Evolutionary conservation across 495 filamentous ascomycete genomes (phyloP), one percentile per base, ranked within the genome.

Genomic region (Podospora comata): DNA sequence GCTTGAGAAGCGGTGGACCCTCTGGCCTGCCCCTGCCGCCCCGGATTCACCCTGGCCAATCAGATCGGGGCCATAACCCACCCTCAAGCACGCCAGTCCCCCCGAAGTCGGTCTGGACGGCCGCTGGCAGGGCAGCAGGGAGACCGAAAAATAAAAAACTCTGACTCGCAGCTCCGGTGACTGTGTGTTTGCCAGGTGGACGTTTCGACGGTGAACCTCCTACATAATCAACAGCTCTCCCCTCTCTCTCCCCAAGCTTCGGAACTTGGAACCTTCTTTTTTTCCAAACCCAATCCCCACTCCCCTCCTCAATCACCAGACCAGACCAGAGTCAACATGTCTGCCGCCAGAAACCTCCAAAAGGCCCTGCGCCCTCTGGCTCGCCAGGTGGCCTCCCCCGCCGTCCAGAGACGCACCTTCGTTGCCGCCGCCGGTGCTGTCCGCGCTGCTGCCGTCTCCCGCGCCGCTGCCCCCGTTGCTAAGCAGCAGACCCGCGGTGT

Each of bases 351-450:
- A 83, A 87, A 84, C 79, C 88, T 95, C 78, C 89, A 86, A 78
- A 90, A 91, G 86, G 91, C 91, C 80, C 84, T 95, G 78, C 91
- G 91, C 73, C 86, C 86, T 76, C 80, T 93, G 82, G 84, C 88
- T 75, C 90, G 90, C 78, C 92, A 89, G 84, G 83, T 86, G 84
- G 85, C 82, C 77, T 86, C 85, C 79, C 85, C 87, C 60, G 83
- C 86, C 68, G 82, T 86, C 28, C 90, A 91, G 82, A 85, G 85
- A 70, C 88, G 89, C 70, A 88, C 88, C 65, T 88, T 94, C 79
- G 81, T 90, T 71, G 85, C 86, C 70, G 89, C 90, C 76, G 79
- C 89, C 77, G 86, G 82, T 79, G 79, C 86, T 71, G 81, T 84
- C 73, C 76, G 83, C 72, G 81, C 85, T 71, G 82, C 85, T 76